These are phyloP conservation scores for Nelumbo lutea DNA, from an alignment of 164 flowering plant species.

Conservation along the genomic window DNA sequence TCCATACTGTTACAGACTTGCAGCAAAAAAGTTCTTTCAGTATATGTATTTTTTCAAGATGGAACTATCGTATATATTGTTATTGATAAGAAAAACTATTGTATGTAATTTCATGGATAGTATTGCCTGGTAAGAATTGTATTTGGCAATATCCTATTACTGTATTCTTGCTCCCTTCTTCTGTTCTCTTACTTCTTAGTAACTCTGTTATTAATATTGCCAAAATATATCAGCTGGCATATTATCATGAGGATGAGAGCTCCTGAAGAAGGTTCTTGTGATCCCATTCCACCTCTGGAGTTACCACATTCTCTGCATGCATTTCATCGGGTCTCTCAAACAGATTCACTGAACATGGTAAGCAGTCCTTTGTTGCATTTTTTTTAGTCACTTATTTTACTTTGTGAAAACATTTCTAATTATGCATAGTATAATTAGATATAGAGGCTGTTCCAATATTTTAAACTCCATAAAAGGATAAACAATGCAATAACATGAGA, in stretches of 20 bases:
- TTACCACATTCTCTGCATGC: constrained; percentile 95
- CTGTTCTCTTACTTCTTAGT: not conserved
- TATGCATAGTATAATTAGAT: no score
- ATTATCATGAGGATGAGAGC: constrained; percentile 76
- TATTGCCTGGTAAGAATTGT: not conserved
- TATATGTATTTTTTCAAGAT: no score
- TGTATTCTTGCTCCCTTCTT: not conserved
- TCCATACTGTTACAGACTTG: no score
- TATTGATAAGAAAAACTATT: no score
- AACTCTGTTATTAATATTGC: constrained; percentile 1
- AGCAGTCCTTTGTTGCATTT: not conserved
- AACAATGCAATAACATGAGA: no score
- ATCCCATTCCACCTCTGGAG: constrained; percentile 82
- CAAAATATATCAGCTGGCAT: constrained; percentile 67
- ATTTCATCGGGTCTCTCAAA: constrained; percentile 61
- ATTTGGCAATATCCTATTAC: not conserved
- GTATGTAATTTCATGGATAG: no score
- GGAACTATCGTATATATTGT: no score
- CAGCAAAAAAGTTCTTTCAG: no score
- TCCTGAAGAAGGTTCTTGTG: constrained; percentile 64
- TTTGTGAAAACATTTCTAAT: no score
- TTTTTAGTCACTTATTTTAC: not conserved
- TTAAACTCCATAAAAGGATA: no score
- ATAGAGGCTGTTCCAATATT: no score
- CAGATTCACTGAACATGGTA: constrained; percentile 64